phyloP scores from a whole-genome alignment of 2,329 filamentous ascomycete genomes.

The Colletotrichum camelliae region DNA sequence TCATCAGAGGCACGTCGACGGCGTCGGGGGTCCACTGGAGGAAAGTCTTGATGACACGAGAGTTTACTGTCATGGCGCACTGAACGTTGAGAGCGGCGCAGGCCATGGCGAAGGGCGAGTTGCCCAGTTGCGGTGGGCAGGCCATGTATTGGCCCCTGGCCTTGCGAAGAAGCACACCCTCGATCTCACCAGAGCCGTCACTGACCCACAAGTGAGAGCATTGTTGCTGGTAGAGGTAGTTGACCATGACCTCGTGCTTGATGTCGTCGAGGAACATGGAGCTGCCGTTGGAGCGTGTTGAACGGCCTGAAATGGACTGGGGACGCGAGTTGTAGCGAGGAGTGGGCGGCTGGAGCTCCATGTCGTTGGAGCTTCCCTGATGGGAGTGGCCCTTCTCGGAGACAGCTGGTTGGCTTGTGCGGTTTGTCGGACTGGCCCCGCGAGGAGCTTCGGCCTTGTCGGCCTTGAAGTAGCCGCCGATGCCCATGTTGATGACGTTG shows the following conservation, averaged over 20 bases:
- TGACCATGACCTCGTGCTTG: constrained; percentile 84
- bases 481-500: constrained; percentile 56
- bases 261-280: constrained; percentile 71
- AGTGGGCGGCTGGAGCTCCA: constrained; percentile 55
- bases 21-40: constrained; percentile 75
- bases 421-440: constrained; percentile 22
- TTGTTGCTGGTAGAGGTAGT: constrained; percentile 82
- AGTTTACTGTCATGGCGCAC: constrained; percentile 84
- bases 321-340: constrained; percentile 56
- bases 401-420: constrained; percentile 28
- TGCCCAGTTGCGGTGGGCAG: constrained; percentile 69
- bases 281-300: constrained; percentile 51
- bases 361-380: constrained; percentile 40
- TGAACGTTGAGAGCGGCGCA: constrained; percentile 76
- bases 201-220: constrained; percentile 77
- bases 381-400: constrained; percentile 42
- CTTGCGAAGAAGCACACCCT: constrained; percentile 77
- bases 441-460: constrained; percentile 43
- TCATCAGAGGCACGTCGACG: constrained; percentile 76
- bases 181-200: constrained; percentile 69
- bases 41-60: constrained; percentile 79
- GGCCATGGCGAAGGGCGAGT: constrained; percentile 67
- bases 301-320: constrained; percentile 56
- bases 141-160: constrained; percentile 72
- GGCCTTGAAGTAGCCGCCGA: constrained; percentile 68